Base-by-base conservation (phyloP, 495 filamentous ascomycete species). In the Aspergillus homomorphus region DNA sequence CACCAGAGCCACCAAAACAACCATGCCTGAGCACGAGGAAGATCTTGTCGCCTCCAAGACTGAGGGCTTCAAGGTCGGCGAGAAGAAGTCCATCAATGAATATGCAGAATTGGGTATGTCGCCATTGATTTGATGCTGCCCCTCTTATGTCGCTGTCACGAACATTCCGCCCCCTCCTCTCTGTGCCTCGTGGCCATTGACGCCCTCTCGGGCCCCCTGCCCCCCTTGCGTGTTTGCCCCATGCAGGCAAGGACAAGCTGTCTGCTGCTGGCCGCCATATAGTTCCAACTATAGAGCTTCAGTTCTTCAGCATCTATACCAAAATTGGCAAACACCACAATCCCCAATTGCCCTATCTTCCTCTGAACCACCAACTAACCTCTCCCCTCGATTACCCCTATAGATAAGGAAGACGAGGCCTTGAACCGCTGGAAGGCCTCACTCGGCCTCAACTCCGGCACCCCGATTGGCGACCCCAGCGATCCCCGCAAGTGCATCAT, bases 391-490 rank as follows among this genome's bases (percentile, higher is more conserved):
- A 20, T 16, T 42, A 52, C 51, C 55, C 43, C 44, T 18, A 49
- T 54, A 72, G 86, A 89, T 68, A 73, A 80, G 61, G 78, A 88
- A 62, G 94, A 98, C 74, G 92, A 98, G 71, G 91, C 93, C 59
- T 86, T 98, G 67, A 87, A 92, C 73, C 89, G 92, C 61, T 98
- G 94, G 90, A 98, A 98, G 80, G 85, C 90, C 65, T 97, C 94
- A 3, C 85, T 98, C 33, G 94, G 95, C 60, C 82, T 98, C 49
- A 81, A 80, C 61, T 69, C 78, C 44, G 86, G 90, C 63, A 73
- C 86, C 4, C 85, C 87, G 30, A 78, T 82, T 49, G 80, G 75
- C 50, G 72, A 94, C 73, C 86, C 89, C 65, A 88, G 78, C 65
- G 91, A 95, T 66, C 84, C 87, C 18, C 83, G 90, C 58, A 87